A percentile compares a stretch with the other conserved stretches of the same genome.
These are phyloP conservation scores for Obba rivulosa DNA, from an alignment of 768 basidiomycete genomes.

Conservation along the genomic window DNA sequence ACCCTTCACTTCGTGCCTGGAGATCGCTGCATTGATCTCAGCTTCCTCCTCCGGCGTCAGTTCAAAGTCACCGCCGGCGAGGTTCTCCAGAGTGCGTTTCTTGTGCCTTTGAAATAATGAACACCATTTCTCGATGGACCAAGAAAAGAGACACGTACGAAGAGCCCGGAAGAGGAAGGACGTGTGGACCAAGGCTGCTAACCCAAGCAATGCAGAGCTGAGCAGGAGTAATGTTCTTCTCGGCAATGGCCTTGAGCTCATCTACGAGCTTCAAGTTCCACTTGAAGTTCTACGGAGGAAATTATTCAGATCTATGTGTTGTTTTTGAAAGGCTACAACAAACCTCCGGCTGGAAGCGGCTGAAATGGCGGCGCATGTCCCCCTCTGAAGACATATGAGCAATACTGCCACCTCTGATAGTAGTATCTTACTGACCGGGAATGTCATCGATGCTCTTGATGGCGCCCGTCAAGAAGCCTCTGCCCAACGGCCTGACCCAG, in stretches of 20 bases:
- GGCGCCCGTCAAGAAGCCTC: conserved; percentile 48
- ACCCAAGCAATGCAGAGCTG: conserved; percentile 34
- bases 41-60: conserved; percentile 28
- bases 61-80: conserved; percentile 33
- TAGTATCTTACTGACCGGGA: conserved; percentile 15
- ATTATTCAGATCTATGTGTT: neutral
- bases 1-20: conserved; percentile 32
- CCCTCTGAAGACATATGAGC: conserved; percentile 1
- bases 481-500: conserved; percentile 42
- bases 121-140: neutral
- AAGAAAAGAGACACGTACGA: conserved; percentile 21
- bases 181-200: conserved; percentile 10
- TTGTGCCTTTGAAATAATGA: conserved; percentile 22
- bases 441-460: conserved; percentile 35
- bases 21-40: conserved; percentile 34
- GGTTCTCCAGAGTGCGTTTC: conserved; percentile 39
- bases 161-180: conserved; percentile 43
- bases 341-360: conserved; percentile 17
- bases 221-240: conserved; percentile 35
- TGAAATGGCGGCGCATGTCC: conserved; percentile 11
- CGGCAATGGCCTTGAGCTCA: conserved; percentile 32
- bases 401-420: neutral
- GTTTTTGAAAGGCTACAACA: neutral
- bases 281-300: conserved; percentile 27
- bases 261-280: conserved; percentile 40